phyloP scores from a whole-genome alignment of 306 rosid genomes.

The Cyamopsis tetragonoloba region DNA sequence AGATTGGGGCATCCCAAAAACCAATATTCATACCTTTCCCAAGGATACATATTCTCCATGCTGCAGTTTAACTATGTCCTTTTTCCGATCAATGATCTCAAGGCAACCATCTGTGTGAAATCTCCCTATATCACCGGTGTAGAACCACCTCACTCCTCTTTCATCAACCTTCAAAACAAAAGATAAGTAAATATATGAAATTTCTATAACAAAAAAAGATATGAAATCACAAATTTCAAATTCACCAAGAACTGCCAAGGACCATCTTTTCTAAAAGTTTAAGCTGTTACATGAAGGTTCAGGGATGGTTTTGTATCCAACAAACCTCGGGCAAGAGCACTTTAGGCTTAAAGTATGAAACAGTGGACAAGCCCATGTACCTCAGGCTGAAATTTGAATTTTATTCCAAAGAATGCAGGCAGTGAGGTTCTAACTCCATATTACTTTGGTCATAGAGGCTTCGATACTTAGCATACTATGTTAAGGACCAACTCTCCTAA shows the following conservation, averaged over 20 bases:
- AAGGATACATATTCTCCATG: constrained; percentile 96
- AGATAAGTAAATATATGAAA: background rate
- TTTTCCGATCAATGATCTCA: constrained; percentile 91
- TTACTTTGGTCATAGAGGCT: constrained; percentile 6
- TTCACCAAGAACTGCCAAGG: background rate
- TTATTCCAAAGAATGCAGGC: background rate
- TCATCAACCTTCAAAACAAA: constrained; percentile 66
- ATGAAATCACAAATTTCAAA: constrained; percentile 12
- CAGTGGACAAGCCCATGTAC: background rate
- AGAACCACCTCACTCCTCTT: constrained; percentile 90
- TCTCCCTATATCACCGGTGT: constrained; percentile 87
- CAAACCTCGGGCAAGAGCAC: background rate
- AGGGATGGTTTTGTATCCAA: background rate
- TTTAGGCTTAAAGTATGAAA: background rate
- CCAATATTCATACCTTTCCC: constrained; percentile 67
- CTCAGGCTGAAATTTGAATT: background rate
- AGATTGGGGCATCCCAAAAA: constrained; percentile 16
- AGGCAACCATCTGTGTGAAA: constrained; percentile 90
- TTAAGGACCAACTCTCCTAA: background rate
- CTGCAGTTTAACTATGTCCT: constrained; percentile 96
- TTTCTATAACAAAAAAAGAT: background rate
- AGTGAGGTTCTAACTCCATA: background rate
- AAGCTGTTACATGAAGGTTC: background rate
- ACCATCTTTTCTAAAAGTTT: background rate
- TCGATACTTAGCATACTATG: background rate